Evolutionary conservation across 1,139 yeast species (phyloP).

Genomic region (Blastobotrys apis): DNA sequence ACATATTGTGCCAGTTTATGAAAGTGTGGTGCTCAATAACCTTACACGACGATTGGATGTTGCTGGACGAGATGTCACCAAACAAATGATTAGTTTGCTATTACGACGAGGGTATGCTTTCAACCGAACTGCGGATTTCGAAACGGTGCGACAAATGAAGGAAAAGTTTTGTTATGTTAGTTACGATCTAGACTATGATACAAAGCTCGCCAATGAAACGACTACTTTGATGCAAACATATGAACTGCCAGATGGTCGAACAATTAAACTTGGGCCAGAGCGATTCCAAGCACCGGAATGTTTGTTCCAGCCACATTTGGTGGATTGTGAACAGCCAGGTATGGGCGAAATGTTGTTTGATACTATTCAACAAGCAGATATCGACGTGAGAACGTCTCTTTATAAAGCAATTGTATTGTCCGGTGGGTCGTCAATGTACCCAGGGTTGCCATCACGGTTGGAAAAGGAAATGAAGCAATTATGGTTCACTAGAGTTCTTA

Average conservation of each 20-base stretch:
- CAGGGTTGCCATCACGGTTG: conserved; percentile 92
- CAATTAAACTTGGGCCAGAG: conserved; percentile 90
- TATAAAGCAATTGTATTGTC: conserved; percentile 89
- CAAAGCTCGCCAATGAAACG: conserved; percentile 85
- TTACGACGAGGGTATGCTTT: conserved; percentile 96
- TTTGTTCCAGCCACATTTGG: conserved; percentile 91
- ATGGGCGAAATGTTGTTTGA: conserved; percentile 89
- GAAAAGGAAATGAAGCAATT: conserved; percentile 95
- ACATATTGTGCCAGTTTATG: conserved; percentile 96
- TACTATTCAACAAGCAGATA: conserved; percentile 90
- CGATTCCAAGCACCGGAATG: conserved; percentile 98
- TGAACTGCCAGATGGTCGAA: conserved; percentile 95
- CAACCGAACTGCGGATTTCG: conserved; percentile 97
- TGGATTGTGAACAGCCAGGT: conserved; percentile 98
- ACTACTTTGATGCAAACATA: conserved; percentile 87
- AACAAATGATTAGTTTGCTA: conserved; percentile 83
- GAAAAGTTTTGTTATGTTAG: conserved; percentile 94
- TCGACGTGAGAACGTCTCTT: conserved; percentile 83
- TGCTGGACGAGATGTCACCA: conserved; percentile 97
- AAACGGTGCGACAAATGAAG: conserved; percentile 95
- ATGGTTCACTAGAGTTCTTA: conserved; percentile 86
- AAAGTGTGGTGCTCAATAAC: conserved; percentile 90
- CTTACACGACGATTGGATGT: conserved; percentile 89
- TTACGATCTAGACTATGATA: conserved; percentile 85
- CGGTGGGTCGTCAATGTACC: conserved; percentile 98